Conservation (phyloP, 2,329 filamentous ascomycete species). For the Cercospora brassicicola region DNA sequence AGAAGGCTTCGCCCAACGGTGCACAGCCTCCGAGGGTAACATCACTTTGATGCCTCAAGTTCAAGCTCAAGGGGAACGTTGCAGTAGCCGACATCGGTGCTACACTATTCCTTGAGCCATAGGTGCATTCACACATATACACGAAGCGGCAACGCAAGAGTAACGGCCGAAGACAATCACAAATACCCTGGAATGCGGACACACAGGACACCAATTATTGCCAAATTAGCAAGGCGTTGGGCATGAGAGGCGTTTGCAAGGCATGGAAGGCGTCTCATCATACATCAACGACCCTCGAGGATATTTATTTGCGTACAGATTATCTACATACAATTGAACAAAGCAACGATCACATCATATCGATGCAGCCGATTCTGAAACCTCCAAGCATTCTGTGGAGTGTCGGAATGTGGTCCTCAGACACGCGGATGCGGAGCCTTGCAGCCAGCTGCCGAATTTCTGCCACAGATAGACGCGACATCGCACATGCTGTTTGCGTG, state of each 20-base stretch:
- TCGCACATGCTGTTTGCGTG: not conserved
- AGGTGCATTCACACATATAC: not conserved
- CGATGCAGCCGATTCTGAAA: not conserved
- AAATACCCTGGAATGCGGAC: not conserved
- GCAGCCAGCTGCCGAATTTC: not conserved
- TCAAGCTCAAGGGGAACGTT: not conserved
- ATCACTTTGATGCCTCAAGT: slow-evolving; percentile 13
- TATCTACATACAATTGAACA: not conserved
- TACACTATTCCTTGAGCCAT: not conserved
- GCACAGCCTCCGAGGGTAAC: slow-evolving; percentile 12
- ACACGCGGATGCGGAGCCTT: not conserved
- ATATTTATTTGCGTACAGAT: not conserved
- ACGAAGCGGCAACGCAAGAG: not conserved
- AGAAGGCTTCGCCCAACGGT: slow-evolving; percentile 20
- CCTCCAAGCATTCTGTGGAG: not conserved
- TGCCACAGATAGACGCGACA: not conserved
- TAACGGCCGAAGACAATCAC: not conserved
- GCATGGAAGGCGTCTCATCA: not conserved
- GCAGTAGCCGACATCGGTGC: not conserved
- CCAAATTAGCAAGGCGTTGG: slow-evolving; percentile 9
- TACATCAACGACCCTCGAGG: not conserved
- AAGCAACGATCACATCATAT: not conserved
- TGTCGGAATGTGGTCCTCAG: not conserved
- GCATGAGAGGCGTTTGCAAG: not conserved
- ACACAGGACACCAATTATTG: slow-evolving; percentile 8